A percentile compares a stretch with the other conserved stretches of the same genome.
phyloP scores from a whole-genome alignment of 805 yeast genomes.

The Candida ulmi region DNA sequence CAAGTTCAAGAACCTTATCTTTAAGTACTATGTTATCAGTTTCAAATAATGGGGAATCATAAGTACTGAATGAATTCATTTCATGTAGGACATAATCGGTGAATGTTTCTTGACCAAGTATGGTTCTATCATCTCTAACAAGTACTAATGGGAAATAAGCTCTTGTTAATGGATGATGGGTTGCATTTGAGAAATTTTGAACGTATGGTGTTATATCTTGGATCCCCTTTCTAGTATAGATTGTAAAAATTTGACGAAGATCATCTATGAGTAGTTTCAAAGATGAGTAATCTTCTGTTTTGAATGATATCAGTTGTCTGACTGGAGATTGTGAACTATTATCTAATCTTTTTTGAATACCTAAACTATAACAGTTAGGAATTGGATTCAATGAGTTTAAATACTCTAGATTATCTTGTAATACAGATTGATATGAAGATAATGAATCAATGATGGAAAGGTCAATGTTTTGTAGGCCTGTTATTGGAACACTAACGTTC shows the following conservation, averaged over 20 bases:
- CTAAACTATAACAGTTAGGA: slow-evolving; percentile 38
- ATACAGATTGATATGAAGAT: slow-evolving; percentile 2
- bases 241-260: slow-evolving; percentile 28
- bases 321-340: slow-evolving; percentile 47
- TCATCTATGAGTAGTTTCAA: slow-evolving; percentile 30
- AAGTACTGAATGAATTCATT: slow-evolving; percentile 38
- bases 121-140: slow-evolving; percentile 54
- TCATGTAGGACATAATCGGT: slow-evolving; percentile 33
- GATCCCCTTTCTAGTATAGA: slow-evolving; percentile 25
- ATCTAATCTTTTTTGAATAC: slow-evolving; percentile 41
- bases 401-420: slow-evolving; percentile 14
- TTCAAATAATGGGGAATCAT: slow-evolving; percentile 27
- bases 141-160: slow-evolving; percentile 58
- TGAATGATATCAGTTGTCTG: slow-evolving; percentile 25
- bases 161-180: slow-evolving; percentile 45
- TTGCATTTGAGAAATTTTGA: slow-evolving; percentile 25
- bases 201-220: slow-evolving; percentile 28
- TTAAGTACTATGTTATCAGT: slow-evolving; percentile 19
- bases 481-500: slow-evolving; percentile 9
- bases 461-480: slow-evolving; percentile 7
- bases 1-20: slow-evolving; percentile 24
- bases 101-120: slow-evolving; percentile 46
- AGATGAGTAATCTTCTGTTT: slow-evolving; percentile 24
- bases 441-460: slow-evolving; percentile 12
- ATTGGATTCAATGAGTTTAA: slow-evolving; percentile 19